These are phyloP conservation scores for Jatropha podagrica DNA, from an alignment of 441 rosid genomes.

Conservation along the genomic window DNA sequence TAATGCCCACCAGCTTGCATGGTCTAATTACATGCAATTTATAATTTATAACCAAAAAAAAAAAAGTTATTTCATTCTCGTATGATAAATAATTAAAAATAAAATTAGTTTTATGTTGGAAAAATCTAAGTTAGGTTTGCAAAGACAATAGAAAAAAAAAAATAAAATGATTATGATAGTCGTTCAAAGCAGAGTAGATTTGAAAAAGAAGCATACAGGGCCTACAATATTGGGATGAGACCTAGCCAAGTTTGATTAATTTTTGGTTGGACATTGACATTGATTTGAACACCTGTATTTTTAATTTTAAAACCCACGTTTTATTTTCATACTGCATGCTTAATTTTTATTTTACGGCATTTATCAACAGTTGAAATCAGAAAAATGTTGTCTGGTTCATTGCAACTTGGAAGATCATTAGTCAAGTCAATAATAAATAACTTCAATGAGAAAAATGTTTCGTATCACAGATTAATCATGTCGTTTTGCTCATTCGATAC, in stretches of 20 bases:
- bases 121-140: conserved; percentile 6
- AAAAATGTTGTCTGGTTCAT: background rate
- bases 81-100: no score
- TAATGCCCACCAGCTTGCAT: no score
- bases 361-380: conserved; percentile 6
- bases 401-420: background rate
- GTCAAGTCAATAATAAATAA: conserved; percentile 25
- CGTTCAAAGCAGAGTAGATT: background rate
- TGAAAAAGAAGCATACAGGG: conserved; percentile 23
- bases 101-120: background rate
- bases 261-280: background rate
- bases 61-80: no score
- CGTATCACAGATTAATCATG: background rate
- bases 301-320: background rate
- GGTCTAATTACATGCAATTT: no score
- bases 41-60: no score
- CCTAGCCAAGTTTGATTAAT: background rate
- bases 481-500: background rate
- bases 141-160: background rate
- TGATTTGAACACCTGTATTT: background rate
- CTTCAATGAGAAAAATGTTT: conserved; percentile 18
- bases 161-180: background rate
- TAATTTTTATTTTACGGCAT: background rate
- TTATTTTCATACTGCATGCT: background rate
- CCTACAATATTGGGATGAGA: background rate